These are phyloP conservation scores for Fusarium miscanthi DNA, from an alignment of 2,329 filamentous ascomycete species.

Conservation along the genomic window DNA sequence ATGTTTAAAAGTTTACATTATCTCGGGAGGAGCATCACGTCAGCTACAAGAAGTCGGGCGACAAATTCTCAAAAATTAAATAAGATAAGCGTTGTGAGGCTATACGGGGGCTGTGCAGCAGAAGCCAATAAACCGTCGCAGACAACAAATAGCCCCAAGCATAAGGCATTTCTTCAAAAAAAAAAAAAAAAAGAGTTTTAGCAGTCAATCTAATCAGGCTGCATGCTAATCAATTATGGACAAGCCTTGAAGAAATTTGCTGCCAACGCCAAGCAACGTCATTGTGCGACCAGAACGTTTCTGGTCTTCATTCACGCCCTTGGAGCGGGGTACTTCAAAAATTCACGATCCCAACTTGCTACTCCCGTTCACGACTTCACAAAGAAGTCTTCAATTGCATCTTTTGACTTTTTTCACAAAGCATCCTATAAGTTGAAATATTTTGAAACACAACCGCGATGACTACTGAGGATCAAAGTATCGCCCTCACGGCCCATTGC, in stretches of 20 bases:
- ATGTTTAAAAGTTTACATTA: too few relatives aligned
- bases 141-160: too few relatives aligned
- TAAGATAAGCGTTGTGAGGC: background rate
- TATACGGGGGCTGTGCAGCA: background rate
- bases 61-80: too few relatives aligned
- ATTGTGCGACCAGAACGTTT: background rate
- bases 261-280: background rate
- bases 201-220: too few relatives aligned
- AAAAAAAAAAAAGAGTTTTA: too few relatives aligned
- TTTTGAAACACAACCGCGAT: background rate
- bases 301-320: slow-evolving; percentile 14
- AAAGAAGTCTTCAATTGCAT: too few relatives aligned
- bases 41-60: background rate
- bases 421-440: rapidly evolving
- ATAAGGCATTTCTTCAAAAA: too few relatives aligned
- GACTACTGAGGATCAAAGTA: background rate
- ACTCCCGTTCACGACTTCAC: background rate
- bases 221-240: too few relatives aligned
- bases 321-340: slow-evolving; percentile 12
- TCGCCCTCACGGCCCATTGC: slow-evolving; percentile 51
- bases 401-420: background rate
- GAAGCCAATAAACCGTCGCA: background rate
- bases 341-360: background rate
- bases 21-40: background rate
- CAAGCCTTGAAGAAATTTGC: background rate